Evolutionary conservation across 2,329 filamentous ascomycete species (phyloP), one percentile per base, ranked within the genome.

Genomic region (Cercospora citrullina): DNA sequence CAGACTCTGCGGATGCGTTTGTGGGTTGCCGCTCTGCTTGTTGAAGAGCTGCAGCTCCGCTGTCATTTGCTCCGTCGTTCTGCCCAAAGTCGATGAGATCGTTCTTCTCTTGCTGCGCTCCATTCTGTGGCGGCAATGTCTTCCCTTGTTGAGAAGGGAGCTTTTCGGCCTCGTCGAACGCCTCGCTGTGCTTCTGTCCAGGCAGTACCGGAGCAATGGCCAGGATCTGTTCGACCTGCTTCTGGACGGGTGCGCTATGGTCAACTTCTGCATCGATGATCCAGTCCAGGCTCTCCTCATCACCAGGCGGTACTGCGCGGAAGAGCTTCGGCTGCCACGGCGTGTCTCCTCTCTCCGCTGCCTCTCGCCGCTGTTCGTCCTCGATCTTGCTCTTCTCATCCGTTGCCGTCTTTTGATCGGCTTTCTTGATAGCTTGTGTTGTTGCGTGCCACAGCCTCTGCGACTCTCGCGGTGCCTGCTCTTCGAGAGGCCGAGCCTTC

Each of bases 361-460:
- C 93, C 77, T 97, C 94, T 71, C 94, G 90, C 75, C 95, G 87
- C 80, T 99, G 95, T 76, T 87, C 89, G 75, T 98, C 94, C 78
- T 99, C 95, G 68, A 99, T 92, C 78, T 91, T 91, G n/a, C 92
- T 94, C 83, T 99, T 99, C 77, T 97, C 94, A 71, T 95, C 91
- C 0, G 95, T 99, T 4, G 95, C 95, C 8, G 90, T 81, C 73
- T 92, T 91, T 75, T 99, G 95, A 74, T 99, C 94, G 67, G 90
- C 88, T 60, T 91, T 89, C 76, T 90, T 91, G 69, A 99, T 90
- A 0, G 94, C 95, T 72, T 89, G 85, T 8, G 90, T 91, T 0
- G 94, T 96, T 60, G 88, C 89, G 33, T 88, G 81, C 95, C 95
- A 99, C 57, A 99, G 83, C 71, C 85, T 89, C 78, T 97, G 93